Base-by-base conservation (phyloP, 2,329 filamentous ascomycete species). In the Colletotrichum nymphaeae region DNA sequence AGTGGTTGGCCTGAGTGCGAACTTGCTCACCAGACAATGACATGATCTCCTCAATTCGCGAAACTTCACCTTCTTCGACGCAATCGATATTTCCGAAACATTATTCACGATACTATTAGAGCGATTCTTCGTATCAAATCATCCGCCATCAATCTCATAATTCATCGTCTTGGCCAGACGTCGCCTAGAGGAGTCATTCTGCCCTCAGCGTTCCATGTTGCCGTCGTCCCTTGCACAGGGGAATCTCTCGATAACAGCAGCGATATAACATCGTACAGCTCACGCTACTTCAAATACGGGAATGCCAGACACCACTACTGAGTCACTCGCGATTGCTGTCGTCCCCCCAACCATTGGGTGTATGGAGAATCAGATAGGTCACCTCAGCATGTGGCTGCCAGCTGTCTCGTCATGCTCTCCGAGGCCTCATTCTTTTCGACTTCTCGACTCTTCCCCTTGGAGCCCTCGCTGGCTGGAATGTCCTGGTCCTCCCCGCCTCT, bases 361-460 rank as follows among this genome's bases (percentile, higher is more conserved):
- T 1, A 4, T 11, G 3, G 42, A 22, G 4, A 7, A 22, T 22
- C 19, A n/a, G 42, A 7, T 11, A 24, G 4, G n/a, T 26, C 37
- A 1, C 24, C 59, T 9, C n/a, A n/a, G 26, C 32, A 52, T 5
- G 30, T 32, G 9, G 30, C 30, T 32, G 9, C 26, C 52, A 28
- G 16, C 32, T 42, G n/a, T 1, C 19, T 2, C 26, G 5, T 35
- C 24, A 60, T 46, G 3, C 12, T 7, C 57, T 22, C 42, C 70
- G 70, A 30, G 60, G 22, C 16, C 70, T n/a, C 35, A 73, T 65
- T 22, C 55, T 52, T 16, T 70, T 73, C 16, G 68, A 35, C n/a
- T 59, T 73, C 22, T 64, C 59, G 1, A 73, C 56, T 28, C 70
- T 46, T 11, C 46, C 70, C n/a, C 46, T 65, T 1, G 32, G 66